Evolutionary conservation across 1,284 basidiomycete genomes (phyloP).

Genomic region (Ganoderma meredithae): DNA sequence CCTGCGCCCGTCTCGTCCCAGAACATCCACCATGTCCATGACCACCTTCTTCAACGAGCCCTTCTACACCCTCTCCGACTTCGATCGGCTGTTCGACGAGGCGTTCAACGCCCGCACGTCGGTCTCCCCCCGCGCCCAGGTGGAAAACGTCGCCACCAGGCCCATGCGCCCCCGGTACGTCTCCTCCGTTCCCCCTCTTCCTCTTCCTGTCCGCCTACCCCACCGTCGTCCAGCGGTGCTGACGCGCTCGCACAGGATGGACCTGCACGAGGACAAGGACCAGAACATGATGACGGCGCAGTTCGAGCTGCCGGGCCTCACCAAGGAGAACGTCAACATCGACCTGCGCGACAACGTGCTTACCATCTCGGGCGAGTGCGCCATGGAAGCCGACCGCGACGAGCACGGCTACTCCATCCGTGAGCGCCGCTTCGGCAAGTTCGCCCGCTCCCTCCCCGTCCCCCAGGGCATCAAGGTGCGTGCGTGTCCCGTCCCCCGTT

Average conservation of each 20-base stretch:
- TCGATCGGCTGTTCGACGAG: conserved; percentile 56
- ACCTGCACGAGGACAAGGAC: conserved; percentile 52
- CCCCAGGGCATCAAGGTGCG: conserved; percentile 58
- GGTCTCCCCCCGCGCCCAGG: conserved; percentile 14
- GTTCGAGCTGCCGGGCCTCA: conserved; percentile 58
- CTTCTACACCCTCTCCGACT: conserved; percentile 42
- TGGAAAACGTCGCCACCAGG: conserved; percentile 14
- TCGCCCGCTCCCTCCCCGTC: conserved; percentile 53
- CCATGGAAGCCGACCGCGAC: conserved; percentile 42
- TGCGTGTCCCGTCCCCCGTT: conserved; percentile 29
- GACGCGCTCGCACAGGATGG: conserved; percentile 46
- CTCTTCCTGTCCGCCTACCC: neutral
- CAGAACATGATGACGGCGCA: conserved; percentile 52
- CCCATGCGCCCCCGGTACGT: conserved; percentile 39
- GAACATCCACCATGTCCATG: neutral
- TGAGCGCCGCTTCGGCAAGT: conserved; percentile 56
- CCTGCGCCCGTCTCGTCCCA: neutral
- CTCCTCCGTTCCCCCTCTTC: neutral
- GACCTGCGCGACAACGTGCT: conserved; percentile 52
- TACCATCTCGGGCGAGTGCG: conserved; percentile 52
- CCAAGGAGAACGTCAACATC: conserved; percentile 50
- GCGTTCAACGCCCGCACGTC: conserved; percentile 41
- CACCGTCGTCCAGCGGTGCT: neutral
- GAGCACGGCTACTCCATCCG: conserved; percentile 55
- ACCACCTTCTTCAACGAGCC: conserved; percentile 49